Conservation (phyloP, 352 stramenopile species). For the Thraustochytrium striatum region DNA sequence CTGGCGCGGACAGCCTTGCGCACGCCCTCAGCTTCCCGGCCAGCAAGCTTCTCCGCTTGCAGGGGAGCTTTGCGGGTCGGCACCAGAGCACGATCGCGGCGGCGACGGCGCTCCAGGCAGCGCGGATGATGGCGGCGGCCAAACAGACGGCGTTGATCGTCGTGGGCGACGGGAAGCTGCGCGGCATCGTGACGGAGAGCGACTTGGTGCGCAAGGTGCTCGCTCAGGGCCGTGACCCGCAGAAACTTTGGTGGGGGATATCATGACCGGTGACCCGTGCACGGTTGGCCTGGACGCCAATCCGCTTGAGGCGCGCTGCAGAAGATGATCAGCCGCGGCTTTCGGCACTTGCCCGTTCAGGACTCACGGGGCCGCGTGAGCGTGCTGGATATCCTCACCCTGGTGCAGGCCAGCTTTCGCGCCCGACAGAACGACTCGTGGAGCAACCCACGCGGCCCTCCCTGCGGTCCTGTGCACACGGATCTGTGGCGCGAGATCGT, state of each 20-base stretch:
- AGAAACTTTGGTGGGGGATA: neutral
- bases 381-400: constrained; percentile 18
- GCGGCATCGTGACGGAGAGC: constrained; percentile 29
- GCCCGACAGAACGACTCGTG: too few relatives aligned
- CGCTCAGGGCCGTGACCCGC: neutral
- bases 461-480: too few relatives aligned
- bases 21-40: constrained; percentile 22
- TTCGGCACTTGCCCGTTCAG: constrained; percentile 27
- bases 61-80: neutral
- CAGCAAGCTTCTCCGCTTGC: constrained; percentile 24
- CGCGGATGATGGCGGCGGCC: neutral
- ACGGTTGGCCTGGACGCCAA: constrained; percentile 5
- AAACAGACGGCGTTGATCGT: neutral
- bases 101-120: neutral
- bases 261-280: constrained; percentile 5
- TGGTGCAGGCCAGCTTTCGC: constrained; percentile 38
- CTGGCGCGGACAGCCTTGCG: neutral
- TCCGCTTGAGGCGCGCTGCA: neutral
- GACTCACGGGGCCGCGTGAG: neutral
- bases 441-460: too few relatives aligned
- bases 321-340: constrained; percentile 26
- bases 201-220: constrained; percentile 37
- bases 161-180: neutral
- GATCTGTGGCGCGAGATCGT: too few relatives aligned
- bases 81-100: neutral